phyloP scores from a whole-genome alignment of 2,329 filamentous ascomycete genomes.

The Bipolaris gigantea region DNA sequence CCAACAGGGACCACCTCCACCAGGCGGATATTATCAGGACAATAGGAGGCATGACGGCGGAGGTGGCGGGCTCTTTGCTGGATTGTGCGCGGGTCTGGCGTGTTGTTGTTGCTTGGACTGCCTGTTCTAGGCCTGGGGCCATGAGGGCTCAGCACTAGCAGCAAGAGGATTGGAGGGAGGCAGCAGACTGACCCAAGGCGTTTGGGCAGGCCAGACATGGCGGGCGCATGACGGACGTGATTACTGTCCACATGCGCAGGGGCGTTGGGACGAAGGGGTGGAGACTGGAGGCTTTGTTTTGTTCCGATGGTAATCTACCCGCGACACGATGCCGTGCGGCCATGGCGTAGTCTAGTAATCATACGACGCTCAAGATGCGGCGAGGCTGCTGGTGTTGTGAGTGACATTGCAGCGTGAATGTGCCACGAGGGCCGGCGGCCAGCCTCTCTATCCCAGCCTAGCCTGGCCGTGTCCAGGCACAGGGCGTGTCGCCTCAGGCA shows the following conservation, averaged over 20 bases:
- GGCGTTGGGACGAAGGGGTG: not conserved
- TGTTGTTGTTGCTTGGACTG: slow-evolving; percentile 58
- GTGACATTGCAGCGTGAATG: not conserved
- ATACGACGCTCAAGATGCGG: not conserved
- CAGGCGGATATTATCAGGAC: slow-evolving; percentile 46
- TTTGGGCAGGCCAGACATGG: not conserved
- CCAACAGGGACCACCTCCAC: slow-evolving; percentile 38
- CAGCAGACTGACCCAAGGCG: not conserved
- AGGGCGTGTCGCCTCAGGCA: not conserved
- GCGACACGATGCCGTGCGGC: not conserved
- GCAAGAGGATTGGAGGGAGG: not conserved
- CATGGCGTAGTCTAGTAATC: not conserved
- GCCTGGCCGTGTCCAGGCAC: not conserved
- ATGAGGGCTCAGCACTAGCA: not conserved
- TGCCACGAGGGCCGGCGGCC: not conserved
- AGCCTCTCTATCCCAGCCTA: not conserved
- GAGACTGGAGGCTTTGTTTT: slow-evolving; percentile 9
- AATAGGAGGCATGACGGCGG: slow-evolving; percentile 30
- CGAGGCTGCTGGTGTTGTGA: not conserved
- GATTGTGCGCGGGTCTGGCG: slow-evolving; percentile 50
- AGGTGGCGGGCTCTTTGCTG: slow-evolving; percentile 48
- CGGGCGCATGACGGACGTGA: not conserved
- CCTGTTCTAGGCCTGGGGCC: slow-evolving; percentile 46
- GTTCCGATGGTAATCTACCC: not conserved
- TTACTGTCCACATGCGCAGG: not conserved